Base-by-base conservation (phyloP, 116 monocot species). In the Papilionanthe hybrid region DNA sequence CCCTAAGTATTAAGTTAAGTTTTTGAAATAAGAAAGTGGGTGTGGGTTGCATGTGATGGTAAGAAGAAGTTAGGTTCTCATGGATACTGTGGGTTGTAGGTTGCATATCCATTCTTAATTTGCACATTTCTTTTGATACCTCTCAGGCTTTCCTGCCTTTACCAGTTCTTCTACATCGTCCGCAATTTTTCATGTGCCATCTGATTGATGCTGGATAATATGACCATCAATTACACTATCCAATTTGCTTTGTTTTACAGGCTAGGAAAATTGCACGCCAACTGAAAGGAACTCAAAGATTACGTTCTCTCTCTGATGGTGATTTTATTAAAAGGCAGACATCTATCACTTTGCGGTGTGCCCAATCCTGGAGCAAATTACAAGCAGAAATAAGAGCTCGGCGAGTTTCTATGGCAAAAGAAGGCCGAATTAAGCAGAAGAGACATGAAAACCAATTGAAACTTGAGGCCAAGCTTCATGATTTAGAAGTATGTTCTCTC, bases 391-490 rank as follows among this genome's bases (percentile, higher is more conserved):
- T 98, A 22, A 90, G 91, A 79, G 81, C 84, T 69, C 90, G 94
- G 10, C 94, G 94, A 47, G 82, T 76, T 50, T 82, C 27, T 81
- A 91, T 94, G 93, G 93, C 91, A 43, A 81, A 83, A 42, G 91
- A 98, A 83, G 88, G 88, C 69, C 91, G 90, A 47, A 83, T 87
- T 41, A 90, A 81, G 83, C 93, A 93, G 68, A 98, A 92, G 78
- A 92, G 78, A 81, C 86, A 85, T 56, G 94, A 97, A 7, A 89
- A 77, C 55, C 96, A 92, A 78, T 48, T 88, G 67, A 98, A 94
- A 81, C 83, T 92, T 41, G 92, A 94, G 72, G 97, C 92, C 10
- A 91, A 98, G 75, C 87, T 94, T 80, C 91, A 98, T 83, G 92
- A 90, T 50, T 32, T 91, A 47, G 91, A 91, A 84, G 97, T 94